A percentile compares a stretch with the other conserved stretches of the same genome.
Evolutionary conservation across 1,284 basidiomycete species (phyloP).

Genomic region (Puccinia hordei): DNA sequence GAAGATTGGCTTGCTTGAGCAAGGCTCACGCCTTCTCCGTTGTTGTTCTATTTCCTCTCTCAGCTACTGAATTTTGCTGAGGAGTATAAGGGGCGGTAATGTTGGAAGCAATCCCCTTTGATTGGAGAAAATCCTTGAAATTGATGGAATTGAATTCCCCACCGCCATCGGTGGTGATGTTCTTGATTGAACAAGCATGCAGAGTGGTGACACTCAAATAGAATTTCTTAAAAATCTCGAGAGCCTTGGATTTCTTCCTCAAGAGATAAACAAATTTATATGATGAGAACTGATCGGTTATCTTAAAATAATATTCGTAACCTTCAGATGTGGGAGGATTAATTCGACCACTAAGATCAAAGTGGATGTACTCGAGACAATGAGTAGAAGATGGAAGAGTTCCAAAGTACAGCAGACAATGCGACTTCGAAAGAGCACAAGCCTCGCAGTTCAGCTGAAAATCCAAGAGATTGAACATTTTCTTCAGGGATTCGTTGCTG

Average conservation of each 20-base stretch:
- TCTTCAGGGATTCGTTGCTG: not conserved
- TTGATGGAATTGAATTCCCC: too few species aligned
- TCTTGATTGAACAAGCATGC: too few species aligned
- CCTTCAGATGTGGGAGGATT: not conserved
- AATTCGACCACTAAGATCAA: not conserved
- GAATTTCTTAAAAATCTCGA: too few species aligned
- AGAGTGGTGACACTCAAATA: too few species aligned
- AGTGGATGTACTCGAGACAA: not conserved
- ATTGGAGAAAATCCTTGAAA: too few species aligned
- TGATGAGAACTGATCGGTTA: too few species aligned
- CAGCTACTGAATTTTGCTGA: slow-evolving; percentile 27
- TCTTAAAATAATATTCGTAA: not conserved
- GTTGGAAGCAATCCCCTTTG: too few species aligned
- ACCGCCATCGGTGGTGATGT: not conserved
- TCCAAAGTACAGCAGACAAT: not conserved
- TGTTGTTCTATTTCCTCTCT: slow-evolving; percentile 16
- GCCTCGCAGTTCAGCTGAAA: not conserved
- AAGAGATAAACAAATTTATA: too few species aligned
- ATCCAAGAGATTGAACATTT: not conserved
- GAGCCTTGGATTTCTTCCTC: too few species aligned
- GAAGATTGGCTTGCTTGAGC: slow-evolving; percentile 10
- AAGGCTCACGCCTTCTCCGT: slow-evolving; percentile 2
- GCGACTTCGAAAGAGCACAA: slow-evolving; percentile 1
- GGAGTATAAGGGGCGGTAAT: not conserved
- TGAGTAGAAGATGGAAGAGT: not conserved